Conservation (phyloP, 2,329 filamentous ascomycete species). For the Coniochaeta pulveracea region DNA sequence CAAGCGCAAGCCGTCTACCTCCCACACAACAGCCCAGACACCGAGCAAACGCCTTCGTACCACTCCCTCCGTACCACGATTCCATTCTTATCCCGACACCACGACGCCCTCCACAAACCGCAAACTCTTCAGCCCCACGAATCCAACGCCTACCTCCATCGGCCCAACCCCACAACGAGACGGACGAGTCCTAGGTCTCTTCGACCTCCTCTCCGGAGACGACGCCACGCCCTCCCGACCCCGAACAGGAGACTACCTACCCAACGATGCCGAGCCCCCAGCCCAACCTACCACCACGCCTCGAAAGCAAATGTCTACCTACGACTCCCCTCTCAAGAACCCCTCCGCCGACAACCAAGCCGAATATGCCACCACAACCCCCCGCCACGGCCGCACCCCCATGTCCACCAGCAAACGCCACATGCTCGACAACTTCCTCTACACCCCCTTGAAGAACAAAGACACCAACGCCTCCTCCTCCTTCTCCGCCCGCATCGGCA, state of each 20-base stretch:
- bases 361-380: conserved; percentile 6
- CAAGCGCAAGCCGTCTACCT: conserved; percentile 24
- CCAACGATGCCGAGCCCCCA: conserved; percentile 10
- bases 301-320: conserved; percentile 23
- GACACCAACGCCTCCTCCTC: conserved; percentile 18
- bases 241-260: conserved; percentile 21
- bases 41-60: conserved; percentile 38
- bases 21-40: conserved; percentile 24
- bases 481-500: not conserved
- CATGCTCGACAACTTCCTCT: conserved; percentile 44
- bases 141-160: conserved; percentile 43
- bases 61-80: not conserved
- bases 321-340: conserved; percentile 1
- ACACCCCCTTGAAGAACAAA: conserved; percentile 46
- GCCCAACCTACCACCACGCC: conserved; percentile 25
- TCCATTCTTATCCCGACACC: conserved; percentile 21
- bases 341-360: not conserved
- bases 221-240: conserved; percentile 36
- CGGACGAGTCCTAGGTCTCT: conserved; percentile 65
- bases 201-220: conserved; percentile 53
- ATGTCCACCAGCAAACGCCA: conserved; percentile 48
- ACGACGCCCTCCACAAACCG: conserved; percentile 45
- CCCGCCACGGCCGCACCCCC: conserved; percentile 35
- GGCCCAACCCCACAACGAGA: conserved; percentile 74
- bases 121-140: conserved; percentile 46